Evolutionary conservation across 345 rosid genomes (phyloP), one percentile per base, ranked within the genome.

Genomic region (Eucalyptus albens): DNA sequence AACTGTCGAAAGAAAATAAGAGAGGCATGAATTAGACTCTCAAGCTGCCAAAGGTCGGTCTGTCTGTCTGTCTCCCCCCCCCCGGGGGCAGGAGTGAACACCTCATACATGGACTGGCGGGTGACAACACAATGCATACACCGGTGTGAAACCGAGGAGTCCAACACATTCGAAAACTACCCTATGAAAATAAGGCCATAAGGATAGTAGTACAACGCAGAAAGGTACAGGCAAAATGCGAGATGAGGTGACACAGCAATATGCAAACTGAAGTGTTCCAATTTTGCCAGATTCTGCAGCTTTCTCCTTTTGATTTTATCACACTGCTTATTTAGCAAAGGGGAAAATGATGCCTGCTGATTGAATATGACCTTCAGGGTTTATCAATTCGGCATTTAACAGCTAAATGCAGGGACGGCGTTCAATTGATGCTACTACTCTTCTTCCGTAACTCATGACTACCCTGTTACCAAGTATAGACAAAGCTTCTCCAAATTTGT

Each of bases 1-100:
- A 96, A 47, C 99, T 97, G 96, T 87, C 5, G 40, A 47, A 91
- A 86, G 13, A 51, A 56, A 72, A 86, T 56, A 47, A 33, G 87
- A 56, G 14, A 77, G 69, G 80, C 40, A 72, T 81, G 29, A 44
- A 16, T 40, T 86, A 15, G 55, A 44, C 44, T 51, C 15, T 42
- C 19, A 27, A 82, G 88, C 77, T 14, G 16, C 62, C 21, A 86
- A 49, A 40, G 50, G 45, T 50, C 69, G 4, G 31, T 89, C 86
- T n/a, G 22, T 85, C 37, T 89, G 59, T n/a, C 51, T 50, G 5
- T 15, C 22, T 49, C 26, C 26, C 7, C 10, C 24, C 0, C 24
- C 26, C 59, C 21, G 8, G 59, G 26, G 5, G 42, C 27, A 19
- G 83, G 27, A 77, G 83, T 37, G 83, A 77, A 44, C 47, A 77